Percentiles rank a stretch among this genome's conserved stretches.
phyloP scores from a whole-genome alignment of 306 rosid species.

The Prunus mira region DNA sequence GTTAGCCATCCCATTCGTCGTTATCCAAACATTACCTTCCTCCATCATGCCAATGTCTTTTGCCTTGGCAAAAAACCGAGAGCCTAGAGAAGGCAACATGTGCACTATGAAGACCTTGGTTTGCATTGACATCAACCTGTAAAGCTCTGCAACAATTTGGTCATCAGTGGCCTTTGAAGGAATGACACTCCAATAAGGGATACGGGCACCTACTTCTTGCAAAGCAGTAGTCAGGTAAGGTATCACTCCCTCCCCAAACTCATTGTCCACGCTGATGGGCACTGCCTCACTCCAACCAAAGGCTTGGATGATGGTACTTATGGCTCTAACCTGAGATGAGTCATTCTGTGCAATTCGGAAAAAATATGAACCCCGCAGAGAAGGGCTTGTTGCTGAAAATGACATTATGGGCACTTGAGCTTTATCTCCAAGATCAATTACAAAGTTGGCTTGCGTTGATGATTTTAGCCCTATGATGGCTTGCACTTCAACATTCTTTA shows the following conservation, averaged over 20 bases:
- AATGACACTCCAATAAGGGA: constrained; percentile 39
- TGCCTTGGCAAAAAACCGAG: constrained; percentile 39
- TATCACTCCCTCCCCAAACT: constrained; percentile 41
- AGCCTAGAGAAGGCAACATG: constrained; percentile 30
- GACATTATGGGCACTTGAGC: constrained; percentile 47
- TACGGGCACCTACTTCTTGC: constrained; percentile 26
- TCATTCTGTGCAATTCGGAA: constrained; percentile 43
- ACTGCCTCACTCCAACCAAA: constrained; percentile 51
- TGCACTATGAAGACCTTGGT: constrained; percentile 60
- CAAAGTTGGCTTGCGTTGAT: constrained; percentile 46
- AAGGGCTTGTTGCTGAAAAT: constrained; percentile 56
- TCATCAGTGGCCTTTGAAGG: constrained; percentile 29
- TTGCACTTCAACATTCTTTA: constrained; percentile 26
- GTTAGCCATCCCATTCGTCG: constrained; percentile 31
- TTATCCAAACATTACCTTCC: constrained; percentile 53
- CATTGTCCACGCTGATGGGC: constrained; percentile 42
- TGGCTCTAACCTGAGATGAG: constrained; percentile 40
- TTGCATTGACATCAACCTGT: constrained; percentile 39
- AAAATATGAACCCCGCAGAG: constrained; percentile 44
- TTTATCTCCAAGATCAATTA: constrained; percentile 44
- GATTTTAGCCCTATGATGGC: constrained; percentile 50
- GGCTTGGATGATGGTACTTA: constrained; percentile 31
- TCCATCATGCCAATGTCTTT: constrained; percentile 50
- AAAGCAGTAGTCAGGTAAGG: constrained; percentile 44
- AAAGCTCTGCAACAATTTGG: constrained; percentile 38